Evolutionary conservation across 2,329 filamentous ascomycete genomes (phyloP), one percentile per base, ranked within the genome.

Genomic region (Fusarium kyushuense): DNA sequence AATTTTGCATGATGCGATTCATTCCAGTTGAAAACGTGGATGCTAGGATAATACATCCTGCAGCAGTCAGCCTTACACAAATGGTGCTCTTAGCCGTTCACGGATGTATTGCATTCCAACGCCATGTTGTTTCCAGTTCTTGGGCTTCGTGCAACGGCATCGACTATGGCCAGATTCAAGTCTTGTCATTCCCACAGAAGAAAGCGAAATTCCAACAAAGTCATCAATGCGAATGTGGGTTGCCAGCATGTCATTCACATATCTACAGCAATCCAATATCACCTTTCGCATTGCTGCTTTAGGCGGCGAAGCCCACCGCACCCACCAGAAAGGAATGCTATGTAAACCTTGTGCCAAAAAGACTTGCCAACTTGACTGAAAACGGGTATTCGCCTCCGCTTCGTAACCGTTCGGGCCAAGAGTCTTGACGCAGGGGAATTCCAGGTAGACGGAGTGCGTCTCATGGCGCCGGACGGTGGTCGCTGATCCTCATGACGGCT

Each of bases 381-480:
- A 21, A 17, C 57, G 56, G 62, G 2, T 9, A 27, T 36, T 47
- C 19, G 36, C 29, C 25, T 33, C 23, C 30, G 25, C 11, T 6
- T 43, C 19, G 17, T 21, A 36, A 40, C 51, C 63, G 63, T 66
- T 66, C 23, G 36, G 35, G 9, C 40, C 32, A 21, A 38, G 2
- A 38, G 6, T 30, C 32, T 43, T 45, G 46, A 62, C 19, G 62
- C 62, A 62, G 30, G 46, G 62, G 46, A 53, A 63, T 62, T 58
- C 38, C 62, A 38, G 62, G 63, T 58, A 45, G 51, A n/a, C n/a
- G 63, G 56, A 45, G 27, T 30, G 21, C 14, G 42, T 35, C 41
- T 25, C 16, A 17, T 62, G 55, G 32, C 29, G n/a, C n/a, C n/a
- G n/a, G n/a, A n/a, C n/a, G 10, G 27, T 2, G 38, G 16, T 35